A percentile compares a stretch with the other conserved stretches of the same genome.
These are phyloP conservation scores for Claviceps sp. DNA, from an alignment of 2,329 filamentous ascomycete genomes.

Conservation along the genomic window DNA sequence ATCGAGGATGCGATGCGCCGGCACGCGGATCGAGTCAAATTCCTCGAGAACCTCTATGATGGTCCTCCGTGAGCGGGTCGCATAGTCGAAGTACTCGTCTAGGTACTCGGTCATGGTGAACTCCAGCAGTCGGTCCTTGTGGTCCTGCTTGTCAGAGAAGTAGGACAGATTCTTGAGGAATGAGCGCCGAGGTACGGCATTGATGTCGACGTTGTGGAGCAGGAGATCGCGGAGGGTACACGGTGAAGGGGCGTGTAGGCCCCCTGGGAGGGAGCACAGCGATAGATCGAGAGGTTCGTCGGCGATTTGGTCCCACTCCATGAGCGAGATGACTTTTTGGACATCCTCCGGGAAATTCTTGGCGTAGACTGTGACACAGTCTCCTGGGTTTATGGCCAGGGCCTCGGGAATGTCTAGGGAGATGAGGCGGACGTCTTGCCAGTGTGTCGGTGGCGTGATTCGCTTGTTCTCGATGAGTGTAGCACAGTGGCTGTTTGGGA, in stretches of 20 bases:
- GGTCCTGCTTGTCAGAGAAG: constrained; percentile 57
- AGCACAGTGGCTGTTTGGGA: constrained; percentile 43
- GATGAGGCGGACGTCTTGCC: constrained; percentile 88
- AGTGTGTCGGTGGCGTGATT: constrained; percentile 64
- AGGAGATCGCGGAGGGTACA: constrained; percentile 63
- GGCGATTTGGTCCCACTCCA: constrained; percentile 64
- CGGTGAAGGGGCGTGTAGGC: constrained; percentile 24
- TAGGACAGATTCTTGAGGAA: constrained; percentile 73
- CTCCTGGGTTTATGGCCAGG: constrained; percentile 49
- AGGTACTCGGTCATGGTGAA: constrained; percentile 68
- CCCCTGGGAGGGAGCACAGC: constrained; percentile 18
- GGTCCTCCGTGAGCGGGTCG: constrained; percentile 74
- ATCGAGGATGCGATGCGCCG: constrained; percentile 56
- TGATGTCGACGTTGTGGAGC: constrained; percentile 76
- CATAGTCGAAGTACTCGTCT: constrained; percentile 93
- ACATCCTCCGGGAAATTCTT: constrained; percentile 79
- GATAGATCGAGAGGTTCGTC: constrained; percentile 51
- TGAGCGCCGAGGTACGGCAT: constrained; percentile 71
- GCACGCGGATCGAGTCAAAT: constrained; percentile 72
- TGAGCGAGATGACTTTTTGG: constrained; percentile 60
- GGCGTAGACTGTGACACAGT: constrained; percentile 69
- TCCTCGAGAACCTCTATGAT: constrained; percentile 89
- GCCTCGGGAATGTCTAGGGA: constrained; percentile 32
- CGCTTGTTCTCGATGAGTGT: constrained; percentile 53
- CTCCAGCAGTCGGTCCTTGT: constrained; percentile 71